Evolutionary conservation across 2,329 filamentous ascomycete species (phyloP), one percentile per base, ranked within the genome.

Genomic region (Aquanectria penicillioides): DNA sequence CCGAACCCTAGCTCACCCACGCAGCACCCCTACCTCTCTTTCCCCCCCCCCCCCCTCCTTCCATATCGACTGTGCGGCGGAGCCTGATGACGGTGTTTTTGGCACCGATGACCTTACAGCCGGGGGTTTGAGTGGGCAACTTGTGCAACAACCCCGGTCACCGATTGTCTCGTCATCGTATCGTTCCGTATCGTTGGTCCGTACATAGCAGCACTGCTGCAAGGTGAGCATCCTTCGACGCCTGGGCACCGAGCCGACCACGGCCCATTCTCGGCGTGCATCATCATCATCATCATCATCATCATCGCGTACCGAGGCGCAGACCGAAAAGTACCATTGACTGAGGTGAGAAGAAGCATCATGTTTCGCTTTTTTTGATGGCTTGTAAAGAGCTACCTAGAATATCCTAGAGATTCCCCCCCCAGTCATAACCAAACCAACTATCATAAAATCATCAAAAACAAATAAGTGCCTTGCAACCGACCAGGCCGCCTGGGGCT

Each of bases 401-500:
- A 40, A 43, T 56, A 34, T 48, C 43, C 43, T 43, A 44, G 44
- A 29, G 26, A 22, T 29, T 15, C 37, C 33, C 36, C n/a, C n/a
- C n/a, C n/a, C n/a, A n/a, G 15, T 50, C 23, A 15, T 43, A 34
- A 28, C 26, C 47, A 44, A 48, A 59, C 57, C 54, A 47, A 59
- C 64, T 56, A 61, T 68, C 64, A 34, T 65, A 57, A 62, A 66
- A 66, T 66, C 57, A 38, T 57, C 31, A 57, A 57, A n/a, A 57
- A 51, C 50, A 55, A 52, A 55, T 44, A 57, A 57, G 46, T 51
- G 46, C 52, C 46, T 44, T 48, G 59, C 54, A 59, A 63, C 48
- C 36, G 26, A 34, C 63, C 63, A 68, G 63, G 57, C 67, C 67
- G 36, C 67, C 65, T 54, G 67, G 67, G 64, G 50, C 65, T 65